Percentiles rank a stretch among this genome's conserved stretches.
These are phyloP conservation scores for Ambrosiella beaveri DNA, from an alignment of 2,329 filamentous ascomycete genomes.

Conservation along the genomic window DNA sequence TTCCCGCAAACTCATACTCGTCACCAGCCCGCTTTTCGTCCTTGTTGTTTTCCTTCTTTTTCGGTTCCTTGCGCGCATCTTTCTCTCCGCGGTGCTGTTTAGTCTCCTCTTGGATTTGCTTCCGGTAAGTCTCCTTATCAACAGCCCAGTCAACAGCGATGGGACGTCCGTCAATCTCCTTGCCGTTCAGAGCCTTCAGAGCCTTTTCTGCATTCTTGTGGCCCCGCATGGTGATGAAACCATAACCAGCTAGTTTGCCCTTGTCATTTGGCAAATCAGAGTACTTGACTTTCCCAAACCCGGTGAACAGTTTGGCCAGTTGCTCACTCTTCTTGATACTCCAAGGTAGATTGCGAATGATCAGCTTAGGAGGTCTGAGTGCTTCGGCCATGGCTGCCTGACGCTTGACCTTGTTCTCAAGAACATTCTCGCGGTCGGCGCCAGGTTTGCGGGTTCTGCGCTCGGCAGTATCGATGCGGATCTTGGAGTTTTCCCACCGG, in stretches of 20 bases:
- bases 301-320: constrained; percentile 60
- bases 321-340: constrained; percentile 78
- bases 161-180: constrained; percentile 69
- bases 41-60: constrained; percentile 26
- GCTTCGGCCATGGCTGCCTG: constrained; percentile 39
- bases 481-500: constrained; percentile 59
- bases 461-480: constrained; percentile 78
- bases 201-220: constrained; percentile 85
- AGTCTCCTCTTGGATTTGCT: constrained; percentile 28
- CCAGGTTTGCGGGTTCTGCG: constrained; percentile 50
- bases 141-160: constrained; percentile 95
- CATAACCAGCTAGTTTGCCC: constrained; percentile 67
- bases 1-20: constrained; percentile 15
- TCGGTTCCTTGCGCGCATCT: constrained; percentile 19
- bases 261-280: constrained; percentile 68
- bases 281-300: constrained; percentile 82
- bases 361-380: constrained; percentile 53
- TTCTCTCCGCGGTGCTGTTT: constrained; percentile 21
- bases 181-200: constrained; percentile 71
- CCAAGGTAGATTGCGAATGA: constrained; percentile 91
- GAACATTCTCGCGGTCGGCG: constrained; percentile 22
- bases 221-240: constrained; percentile 77
- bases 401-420: constrained; percentile 32
- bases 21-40: constrained; percentile 20
- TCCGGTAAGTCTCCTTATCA: constrained; percentile 72